phyloP scores from a whole-genome alignment of 352 stramenopile genomes.

The Phytophthora uliginosa region DNA sequence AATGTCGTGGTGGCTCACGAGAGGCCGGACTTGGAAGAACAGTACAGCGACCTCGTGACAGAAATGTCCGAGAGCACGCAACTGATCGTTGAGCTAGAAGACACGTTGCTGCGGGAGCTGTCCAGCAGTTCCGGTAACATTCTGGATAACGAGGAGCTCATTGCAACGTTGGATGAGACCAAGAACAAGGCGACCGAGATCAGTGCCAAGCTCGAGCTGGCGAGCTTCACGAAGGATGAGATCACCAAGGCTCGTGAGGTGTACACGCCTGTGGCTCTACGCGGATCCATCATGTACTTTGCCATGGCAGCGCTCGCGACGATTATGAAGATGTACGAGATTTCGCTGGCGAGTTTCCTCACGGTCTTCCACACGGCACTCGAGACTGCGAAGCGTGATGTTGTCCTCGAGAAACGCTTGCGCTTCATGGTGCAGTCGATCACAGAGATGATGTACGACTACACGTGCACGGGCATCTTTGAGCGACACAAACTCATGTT shows the following conservation, averaged over 20 bases:
- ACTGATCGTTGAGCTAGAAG: constrained; percentile 94
- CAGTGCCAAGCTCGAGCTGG: constrained; percentile 93
- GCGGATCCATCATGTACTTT: constrained; percentile 97
- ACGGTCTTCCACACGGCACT: constrained; percentile 93
- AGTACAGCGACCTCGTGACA: constrained; percentile 93
- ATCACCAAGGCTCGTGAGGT: constrained; percentile 93
- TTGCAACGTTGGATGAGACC: constrained; percentile 95
- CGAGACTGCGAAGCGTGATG: constrained; percentile 92
- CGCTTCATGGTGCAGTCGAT: constrained; percentile 92
- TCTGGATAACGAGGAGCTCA: constrained; percentile 96
- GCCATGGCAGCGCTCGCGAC: constrained; percentile 92
- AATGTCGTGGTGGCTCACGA: constrained; percentile 96
- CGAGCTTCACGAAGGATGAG: constrained; percentile 95
- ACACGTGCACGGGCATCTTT: constrained; percentile 97
- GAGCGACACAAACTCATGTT: constrained; percentile 99
- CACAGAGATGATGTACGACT: constrained; percentile 97
- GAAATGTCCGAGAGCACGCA: constrained; percentile 96
- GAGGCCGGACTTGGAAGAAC: constrained; percentile 93
- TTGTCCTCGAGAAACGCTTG: constrained; percentile 92
- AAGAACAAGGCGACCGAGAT: constrained; percentile 97
- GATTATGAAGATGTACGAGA: constrained; percentile 98
- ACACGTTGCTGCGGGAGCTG: constrained; percentile 93
- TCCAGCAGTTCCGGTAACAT: constrained; percentile 94
- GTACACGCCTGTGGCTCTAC: constrained; percentile 93
- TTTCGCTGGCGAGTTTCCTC: constrained; percentile 94